Conservation (phyloP, 2,329 filamentous ascomycete genomes). For the Cytospora piceae region DNA sequence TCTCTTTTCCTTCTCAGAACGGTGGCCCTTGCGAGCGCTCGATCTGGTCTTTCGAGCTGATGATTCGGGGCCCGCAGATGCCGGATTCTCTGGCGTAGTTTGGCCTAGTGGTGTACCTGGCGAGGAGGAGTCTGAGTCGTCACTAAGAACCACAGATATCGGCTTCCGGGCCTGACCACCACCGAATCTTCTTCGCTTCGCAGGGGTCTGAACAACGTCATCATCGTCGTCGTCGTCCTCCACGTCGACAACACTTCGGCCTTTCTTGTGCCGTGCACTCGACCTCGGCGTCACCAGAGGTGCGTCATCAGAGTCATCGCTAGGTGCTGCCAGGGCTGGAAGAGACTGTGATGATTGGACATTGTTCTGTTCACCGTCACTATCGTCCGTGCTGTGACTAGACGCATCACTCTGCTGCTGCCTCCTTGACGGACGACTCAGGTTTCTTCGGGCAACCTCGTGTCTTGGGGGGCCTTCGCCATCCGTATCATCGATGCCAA, state of each 20-base stretch:
- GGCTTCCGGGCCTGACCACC: constrained; percentile 25
- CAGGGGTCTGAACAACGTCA: constrained; percentile 34
- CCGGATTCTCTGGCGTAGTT: not conserved
- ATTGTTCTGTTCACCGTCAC: constrained; percentile 16
- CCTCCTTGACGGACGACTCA: constrained; percentile 2
- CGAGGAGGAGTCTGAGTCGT: constrained; percentile 1
- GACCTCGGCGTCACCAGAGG: constrained; percentile 27
- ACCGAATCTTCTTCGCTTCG: constrained; percentile 37
- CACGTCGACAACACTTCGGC: constrained; percentile 6
- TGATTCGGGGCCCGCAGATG: constrained; percentile 15
- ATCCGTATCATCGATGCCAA: constrained; percentile 18
- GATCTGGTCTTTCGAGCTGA: constrained; percentile 22
- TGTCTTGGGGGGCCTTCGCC: constrained; percentile 25
- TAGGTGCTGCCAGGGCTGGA: constrained; percentile 20
- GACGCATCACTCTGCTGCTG: not conserved
- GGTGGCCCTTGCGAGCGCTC: constrained; percentile 35
- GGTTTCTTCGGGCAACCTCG: constrained; percentile 16
- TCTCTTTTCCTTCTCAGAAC: constrained; percentile 45
- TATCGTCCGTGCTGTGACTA: constrained; percentile 14
- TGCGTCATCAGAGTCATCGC: constrained; percentile 26
- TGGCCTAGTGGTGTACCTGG: constrained; percentile 6
- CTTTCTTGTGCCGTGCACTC: constrained; percentile 14
- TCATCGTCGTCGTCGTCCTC: constrained; percentile 25
- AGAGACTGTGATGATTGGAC: constrained; percentile 27
- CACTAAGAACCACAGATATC: constrained; percentile 2